Base-by-base conservation (phyloP, 108 stramenopile species). In the Stephanodiscus minutulus region DNA sequence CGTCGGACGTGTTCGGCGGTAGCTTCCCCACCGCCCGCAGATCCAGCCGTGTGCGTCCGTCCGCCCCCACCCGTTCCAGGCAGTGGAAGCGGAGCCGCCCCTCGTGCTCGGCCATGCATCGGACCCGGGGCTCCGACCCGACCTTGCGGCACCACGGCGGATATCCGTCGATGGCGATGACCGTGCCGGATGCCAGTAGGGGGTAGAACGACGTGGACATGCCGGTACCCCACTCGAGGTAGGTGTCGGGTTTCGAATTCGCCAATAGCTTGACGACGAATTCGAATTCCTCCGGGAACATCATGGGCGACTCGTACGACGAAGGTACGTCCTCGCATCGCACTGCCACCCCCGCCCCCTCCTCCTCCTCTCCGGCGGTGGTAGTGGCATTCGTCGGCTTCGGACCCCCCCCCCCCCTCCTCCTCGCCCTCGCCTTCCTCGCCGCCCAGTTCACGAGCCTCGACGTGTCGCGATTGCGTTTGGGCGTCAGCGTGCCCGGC, bases 151-250 rank as follows among this genome's bases (percentile, higher is more conserved):
- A 64, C 72, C 72, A 73, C n/a, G 64, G 72, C 1, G 72, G 72
- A 46, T 62, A 73, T 13, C 72, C 63, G 33, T 65, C 72, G 47
- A 73, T 73, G 12, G 72, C 72, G 7, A 25, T 25, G 0, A 73
- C 63, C 6, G 44, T 44, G 8, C 35, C 64, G 12, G 72, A 62
- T 18, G 41, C 72, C 10, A 73, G 18, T 15, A 73, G 72, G 27
- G 72, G 72, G 35, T 73, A 64, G 37, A 73, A 73, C 2, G 72
- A 73, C 0, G 64, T 64, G 13, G 63, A 73, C 43, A 22, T 46
- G 12, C 72, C 72, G 24, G 44, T 48, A 47, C 61, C 72, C 72
- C 72, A 73, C 46, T 73, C 72, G n/a, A 73, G 46, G 46, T 65
- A 73, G 10, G 39, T 64, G 9, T 33, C 6, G 1, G 72, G 72